Evolutionary conservation across 164 flowering plant genomes (phyloP), one percentile per base, ranked within the genome.

Genomic region (Stephania cephalantha): DNA sequence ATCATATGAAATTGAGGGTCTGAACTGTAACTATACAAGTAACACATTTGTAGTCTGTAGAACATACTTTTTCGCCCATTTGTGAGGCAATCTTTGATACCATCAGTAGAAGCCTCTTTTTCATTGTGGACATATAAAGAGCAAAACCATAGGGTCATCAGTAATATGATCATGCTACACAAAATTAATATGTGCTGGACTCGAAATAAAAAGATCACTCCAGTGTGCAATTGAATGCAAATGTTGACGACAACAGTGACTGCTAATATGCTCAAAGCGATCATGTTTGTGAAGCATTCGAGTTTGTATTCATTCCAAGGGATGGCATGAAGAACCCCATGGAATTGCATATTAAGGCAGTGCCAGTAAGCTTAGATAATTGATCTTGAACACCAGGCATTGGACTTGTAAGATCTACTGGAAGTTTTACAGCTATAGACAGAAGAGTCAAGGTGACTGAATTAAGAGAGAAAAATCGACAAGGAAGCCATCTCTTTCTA

Each of bases 381-480:
- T 72, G 78, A 64, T 79, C 76, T 22, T 73, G 22, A 52, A 31
- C 35, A 13, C 35, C 25, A 22, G 75, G 74, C 78, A 75, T 72
- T 1, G 69, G 8, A 29, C 63, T 72, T 10, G 74, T 71, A 3
- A 75, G 46, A 68, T 79, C 78, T 15, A 68, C 20, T 10, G 81
- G 75, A 53, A 75, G 61, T 73, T 79, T 79, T 20, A 71, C 70
- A 7, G 75, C 75, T 55, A 75, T 74, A 7, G 73, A 74, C 29
- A 79, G 52, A 13, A 75, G 42, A 5, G 78, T 71, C 13, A 72
- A 17, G 17, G 78, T 52, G 30, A 69, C 20, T n/a, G 78, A 65
- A n/a, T 75, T 79, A 15, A 76, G 69, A 11, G 76, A 11, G 44
- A 79, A 68, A n/a, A 58, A n/a, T 1, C 13, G n/a, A 15, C 64